These are phyloP conservation scores for Flaveria linearis DNA, from an alignment of 129 eudicot species.

Conservation along the genomic window DNA sequence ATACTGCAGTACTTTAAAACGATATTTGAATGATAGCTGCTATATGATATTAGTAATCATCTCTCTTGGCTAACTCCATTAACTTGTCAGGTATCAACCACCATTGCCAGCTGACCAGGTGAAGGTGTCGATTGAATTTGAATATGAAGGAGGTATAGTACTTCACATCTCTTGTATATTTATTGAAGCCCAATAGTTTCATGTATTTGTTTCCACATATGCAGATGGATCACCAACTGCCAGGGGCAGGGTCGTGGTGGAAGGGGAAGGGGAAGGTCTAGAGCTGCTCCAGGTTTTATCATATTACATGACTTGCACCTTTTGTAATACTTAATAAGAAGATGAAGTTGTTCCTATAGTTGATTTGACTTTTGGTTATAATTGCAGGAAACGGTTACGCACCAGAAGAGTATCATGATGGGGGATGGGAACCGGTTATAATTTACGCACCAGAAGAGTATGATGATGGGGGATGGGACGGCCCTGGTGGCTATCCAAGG, in stretches of 20 bases:
- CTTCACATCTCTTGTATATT: background rate
- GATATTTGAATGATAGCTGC: background rate
- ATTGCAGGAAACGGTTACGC: slow-evolving; percentile 62
- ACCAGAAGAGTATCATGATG: slow-evolving; percentile 72
- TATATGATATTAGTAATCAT: background rate
- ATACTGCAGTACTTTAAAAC: background rate
- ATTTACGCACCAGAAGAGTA: slow-evolving; percentile 52
- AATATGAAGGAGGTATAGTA: slow-evolving; percentile 79
- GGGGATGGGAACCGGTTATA: slow-evolving; percentile 96
- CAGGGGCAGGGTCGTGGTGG: slow-evolving; percentile 96
- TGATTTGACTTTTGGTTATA: background rate
- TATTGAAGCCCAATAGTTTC: background rate
- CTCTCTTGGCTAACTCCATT: background rate
- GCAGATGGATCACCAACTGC: slow-evolving; percentile 87
- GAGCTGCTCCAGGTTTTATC: slow-evolving; percentile 58
- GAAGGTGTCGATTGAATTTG: slow-evolving; percentile 64
- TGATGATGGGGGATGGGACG: slow-evolving; percentile 92
- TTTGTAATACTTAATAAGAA: no score
- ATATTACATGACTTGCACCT: background rate
- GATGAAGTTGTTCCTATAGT: background rate
- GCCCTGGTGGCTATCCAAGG: slow-evolving; percentile 63
- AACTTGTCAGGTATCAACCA: slow-evolving; percentile 71
- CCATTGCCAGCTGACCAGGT: slow-evolving; percentile 98
- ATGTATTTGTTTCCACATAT: slow-evolving; percentile 17
- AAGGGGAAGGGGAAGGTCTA: slow-evolving; percentile 83